These are phyloP conservation scores for Myxozyma neglecta DNA, from an alignment of 805 yeast genomes.

Conservation along the genomic window DNA sequence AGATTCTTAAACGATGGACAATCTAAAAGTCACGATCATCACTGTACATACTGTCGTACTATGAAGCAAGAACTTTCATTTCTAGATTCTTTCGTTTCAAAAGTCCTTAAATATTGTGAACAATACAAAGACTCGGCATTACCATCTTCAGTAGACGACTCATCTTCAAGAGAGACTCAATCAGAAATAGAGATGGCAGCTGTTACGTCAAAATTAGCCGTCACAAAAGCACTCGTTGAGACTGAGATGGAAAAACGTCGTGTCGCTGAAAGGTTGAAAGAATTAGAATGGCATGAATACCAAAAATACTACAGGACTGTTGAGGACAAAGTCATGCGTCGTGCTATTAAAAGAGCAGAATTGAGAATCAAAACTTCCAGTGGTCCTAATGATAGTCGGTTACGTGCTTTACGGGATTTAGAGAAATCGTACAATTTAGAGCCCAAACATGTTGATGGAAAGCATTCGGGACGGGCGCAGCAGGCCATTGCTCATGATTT, in stretches of 20 bases:
- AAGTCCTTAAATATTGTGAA: not conserved
- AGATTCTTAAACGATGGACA: not conserved
- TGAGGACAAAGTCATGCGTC: conserved; percentile 1
- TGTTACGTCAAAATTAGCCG: not conserved
- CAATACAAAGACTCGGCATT: not conserved
- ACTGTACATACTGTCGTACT: not conserved
- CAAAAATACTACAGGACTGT: conserved; percentile 6
- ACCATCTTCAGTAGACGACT: not conserved
- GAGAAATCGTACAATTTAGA: not conserved
- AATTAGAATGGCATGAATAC: conserved; percentile 5
- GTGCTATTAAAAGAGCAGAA: conserved; percentile 4
- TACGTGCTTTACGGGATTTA: not conserved
- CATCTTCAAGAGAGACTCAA: not conserved
- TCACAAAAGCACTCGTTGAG: conserved; percentile 6
- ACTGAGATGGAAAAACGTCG: conserved; percentile 4
- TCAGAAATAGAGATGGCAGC: not conserved
- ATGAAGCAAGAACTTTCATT: conserved; percentile 4
- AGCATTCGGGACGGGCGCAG: not conserved
- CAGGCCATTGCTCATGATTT: conserved; percentile 3
- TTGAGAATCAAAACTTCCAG: not conserved
- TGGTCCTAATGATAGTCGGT: not conserved
- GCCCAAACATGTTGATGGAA: not conserved
- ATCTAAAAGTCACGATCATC: not conserved
- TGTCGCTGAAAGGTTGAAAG: not conserved
- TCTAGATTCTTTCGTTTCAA: conserved; percentile 5